Percentiles rank a stretch among this genome's conserved stretches.
Evolutionary conservation across 148 eudicot genomes (phyloP).

Genomic region (Amaranthus cruentus): DNA sequence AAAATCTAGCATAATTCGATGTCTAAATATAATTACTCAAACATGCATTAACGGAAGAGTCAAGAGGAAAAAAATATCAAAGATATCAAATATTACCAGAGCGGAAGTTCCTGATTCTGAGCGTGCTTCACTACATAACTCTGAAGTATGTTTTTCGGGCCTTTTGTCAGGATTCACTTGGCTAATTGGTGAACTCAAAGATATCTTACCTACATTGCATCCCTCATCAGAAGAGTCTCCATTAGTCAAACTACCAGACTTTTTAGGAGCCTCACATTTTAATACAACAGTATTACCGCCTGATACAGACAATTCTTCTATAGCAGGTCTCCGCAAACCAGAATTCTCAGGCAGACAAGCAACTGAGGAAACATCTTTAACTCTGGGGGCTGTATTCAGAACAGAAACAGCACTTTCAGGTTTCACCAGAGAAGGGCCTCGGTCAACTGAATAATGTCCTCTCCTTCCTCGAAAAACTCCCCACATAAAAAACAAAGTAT

Average conservation of each 20-base stretch:
- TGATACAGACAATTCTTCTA: slow-evolving; percentile 29
- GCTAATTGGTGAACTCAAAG: slow-evolving; percentile 17
- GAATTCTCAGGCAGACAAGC: slow-evolving; percentile 35
- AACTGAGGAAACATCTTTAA: slow-evolving; percentile 26
- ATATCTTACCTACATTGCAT: slow-evolving; percentile 16
- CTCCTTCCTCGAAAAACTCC: slow-evolving; percentile 76
- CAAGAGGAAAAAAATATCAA: slow-evolving; percentile 2
- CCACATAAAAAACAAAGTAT: slow-evolving; percentile 76
- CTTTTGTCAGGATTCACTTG: slow-evolving; percentile 28
- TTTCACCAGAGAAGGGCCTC: slow-evolving; percentile 28
- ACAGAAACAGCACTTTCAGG: slow-evolving; percentile 28
- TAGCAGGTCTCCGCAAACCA: slow-evolving; percentile 31
- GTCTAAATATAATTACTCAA: background rate
- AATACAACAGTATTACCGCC: slow-evolving; percentile 21
- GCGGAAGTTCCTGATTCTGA: slow-evolving; percentile 11
- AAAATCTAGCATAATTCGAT: background rate
- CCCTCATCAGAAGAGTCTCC: slow-evolving; percentile 31
- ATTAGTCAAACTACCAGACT: slow-evolving; percentile 30
- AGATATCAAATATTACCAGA: slow-evolving; percentile 38
- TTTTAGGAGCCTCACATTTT: slow-evolving; percentile 26
- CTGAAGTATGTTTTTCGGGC: slow-evolving; percentile 27
- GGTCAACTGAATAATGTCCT: slow-evolving; percentile 31
- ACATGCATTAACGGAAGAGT: background rate
- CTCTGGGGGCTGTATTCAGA: slow-evolving; percentile 2
- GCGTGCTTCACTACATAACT: slow-evolving; percentile 21